These are phyloP conservation scores for Lachnum nothofagi DNA, from an alignment of 2,329 filamentous ascomycete species.

Conservation along the genomic window DNA sequence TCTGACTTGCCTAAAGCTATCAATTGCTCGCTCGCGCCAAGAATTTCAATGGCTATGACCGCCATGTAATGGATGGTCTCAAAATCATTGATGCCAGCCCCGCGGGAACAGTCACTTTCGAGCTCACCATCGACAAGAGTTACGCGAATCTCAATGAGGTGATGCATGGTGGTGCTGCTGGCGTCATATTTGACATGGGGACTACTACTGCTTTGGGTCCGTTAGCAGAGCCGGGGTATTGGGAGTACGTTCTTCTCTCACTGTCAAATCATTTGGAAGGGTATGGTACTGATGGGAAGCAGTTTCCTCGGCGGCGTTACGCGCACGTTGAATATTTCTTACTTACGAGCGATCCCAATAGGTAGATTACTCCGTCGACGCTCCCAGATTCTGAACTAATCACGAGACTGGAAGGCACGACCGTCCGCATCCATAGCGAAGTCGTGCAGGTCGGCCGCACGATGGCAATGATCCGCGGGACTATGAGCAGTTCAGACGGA, in stretches of 20 bases:
- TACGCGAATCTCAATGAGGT: slow-evolving; percentile 45
- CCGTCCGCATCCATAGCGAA: slow-evolving; percentile 38
- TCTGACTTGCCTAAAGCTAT: slow-evolving; percentile 18
- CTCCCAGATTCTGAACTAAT: neutral
- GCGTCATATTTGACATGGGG: slow-evolving; percentile 51
- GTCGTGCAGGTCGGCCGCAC: slow-evolving; percentile 44
- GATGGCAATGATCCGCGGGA: slow-evolving; percentile 47
- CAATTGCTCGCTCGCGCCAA: slow-evolving; percentile 17
- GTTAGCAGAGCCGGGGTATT: slow-evolving; percentile 43
- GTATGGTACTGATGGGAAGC: neutral
- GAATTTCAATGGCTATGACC: slow-evolving; percentile 23
- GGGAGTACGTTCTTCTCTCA: slow-evolving; percentile 36
- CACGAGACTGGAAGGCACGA: slow-evolving; percentile 31
- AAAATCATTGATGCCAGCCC: slow-evolving; percentile 31
- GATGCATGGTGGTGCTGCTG: slow-evolving; percentile 50
- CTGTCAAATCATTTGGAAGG: neutral
- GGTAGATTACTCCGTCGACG: slow-evolving; percentile 27
- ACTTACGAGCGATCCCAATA: slow-evolving; percentile 45
- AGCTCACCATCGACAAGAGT: slow-evolving; percentile 38
- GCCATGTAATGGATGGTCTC: slow-evolving; percentile 23
- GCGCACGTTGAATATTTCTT: slow-evolving; percentile 46
- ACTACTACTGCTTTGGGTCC: slow-evolving; percentile 47
- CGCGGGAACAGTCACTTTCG: slow-evolving; percentile 37
- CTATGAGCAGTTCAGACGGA: slow-evolving; percentile 45
- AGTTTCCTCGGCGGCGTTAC: slow-evolving; percentile 47